Conservation (phyloP, 371 early-diverging fungal species). For the Circinella minor region DNA sequence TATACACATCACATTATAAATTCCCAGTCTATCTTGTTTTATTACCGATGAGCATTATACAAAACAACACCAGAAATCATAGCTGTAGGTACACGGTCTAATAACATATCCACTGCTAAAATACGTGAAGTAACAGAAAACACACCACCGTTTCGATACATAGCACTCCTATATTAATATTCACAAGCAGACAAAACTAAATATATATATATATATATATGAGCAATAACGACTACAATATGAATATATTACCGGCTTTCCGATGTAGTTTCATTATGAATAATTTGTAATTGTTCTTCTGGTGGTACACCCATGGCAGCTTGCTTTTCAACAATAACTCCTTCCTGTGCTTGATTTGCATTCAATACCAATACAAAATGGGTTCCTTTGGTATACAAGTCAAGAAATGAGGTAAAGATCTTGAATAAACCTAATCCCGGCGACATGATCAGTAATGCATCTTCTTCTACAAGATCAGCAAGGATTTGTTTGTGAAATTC, state of each 20-base stretch:
- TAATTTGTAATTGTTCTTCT: slow-evolving; percentile 43
- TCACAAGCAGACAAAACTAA: not conserved
- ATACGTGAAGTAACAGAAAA: slow-evolving; percentile 90
- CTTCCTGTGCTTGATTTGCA: slow-evolving; percentile 69
- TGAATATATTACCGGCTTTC: slow-evolving; percentile 50
- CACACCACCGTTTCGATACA: slow-evolving; percentile 90
- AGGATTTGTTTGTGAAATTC: slow-evolving; percentile 78
- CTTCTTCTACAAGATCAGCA: slow-evolving; percentile 70
- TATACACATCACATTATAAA: too few relatives aligned
- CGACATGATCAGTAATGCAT: slow-evolving; percentile 84
- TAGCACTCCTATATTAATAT: slow-evolving; percentile 44
- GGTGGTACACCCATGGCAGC: slow-evolving; percentile 43
- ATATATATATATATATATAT: not conserved
- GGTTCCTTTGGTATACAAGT: slow-evolving; percentile 69
- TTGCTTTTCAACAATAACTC: slow-evolving; percentile 61
- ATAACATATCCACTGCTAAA: slow-evolving; percentile 93
- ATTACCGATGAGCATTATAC: slow-evolving; percentile 83
- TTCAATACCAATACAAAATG: slow-evolving; percentile 86
- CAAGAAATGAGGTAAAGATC: slow-evolving; percentile 71
- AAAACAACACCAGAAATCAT: slow-evolving; percentile 89
- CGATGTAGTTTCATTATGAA: slow-evolving; percentile 72
- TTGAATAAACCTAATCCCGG: slow-evolving; percentile 81
- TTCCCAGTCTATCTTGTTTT: too few relatives aligned
- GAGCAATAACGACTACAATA: not conserved
- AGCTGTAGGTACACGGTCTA: slow-evolving; percentile 75